Evolutionary conservation across 768 basidiomycete species (phyloP), one percentile per base, ranked within the genome.

Genomic region (Rubroboletus satanas): DNA sequence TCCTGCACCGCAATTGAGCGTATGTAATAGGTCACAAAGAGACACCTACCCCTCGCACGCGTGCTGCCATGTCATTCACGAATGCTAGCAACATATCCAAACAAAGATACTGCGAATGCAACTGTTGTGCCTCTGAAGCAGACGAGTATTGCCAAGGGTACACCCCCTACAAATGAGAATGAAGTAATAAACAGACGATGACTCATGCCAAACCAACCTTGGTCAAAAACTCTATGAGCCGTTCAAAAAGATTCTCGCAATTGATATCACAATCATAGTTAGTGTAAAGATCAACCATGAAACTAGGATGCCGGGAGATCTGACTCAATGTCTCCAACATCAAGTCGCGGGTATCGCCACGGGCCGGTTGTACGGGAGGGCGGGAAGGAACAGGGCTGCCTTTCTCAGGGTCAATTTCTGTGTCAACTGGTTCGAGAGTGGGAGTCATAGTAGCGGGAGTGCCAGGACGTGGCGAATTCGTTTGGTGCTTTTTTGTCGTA

Each of bases 191-290:
- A 53, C 23, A 23, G 31, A 62, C 28, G 21, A 37, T 33, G 23
- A 52, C 14, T n/a, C 7, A 11, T 35, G 15, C 9, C 33, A 23
- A 38, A 59, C 77, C 53, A 62, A 93, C 93, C 77, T 90, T 88
- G 7, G 92, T 90, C 59, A 93, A 73, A 69, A 98, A 97, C 26
- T 87, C 90, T 55, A 95, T 75, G 21, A 98, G 73, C 15, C 91
- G 79, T 67, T 98, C 95, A 62, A 95, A 96, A 52, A 98, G 73
- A 69, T 98, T 96, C 74, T 98, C 97, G 69, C 92, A 93, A 65
- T 98, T 96, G 60, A 89, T 84, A 65, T 97, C 93, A 65, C 94
- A 98, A 67, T 99, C 97, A 70, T 98, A 99, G 70, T 98, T 99
- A 51, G 85, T 80, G 75, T 93, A 99, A 14, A 97, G 76, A 64